Evolutionary conservation across 2,329 filamentous ascomycete genomes (phyloP).

Genomic region (Dothidotthia symphoricarpi): DNA sequence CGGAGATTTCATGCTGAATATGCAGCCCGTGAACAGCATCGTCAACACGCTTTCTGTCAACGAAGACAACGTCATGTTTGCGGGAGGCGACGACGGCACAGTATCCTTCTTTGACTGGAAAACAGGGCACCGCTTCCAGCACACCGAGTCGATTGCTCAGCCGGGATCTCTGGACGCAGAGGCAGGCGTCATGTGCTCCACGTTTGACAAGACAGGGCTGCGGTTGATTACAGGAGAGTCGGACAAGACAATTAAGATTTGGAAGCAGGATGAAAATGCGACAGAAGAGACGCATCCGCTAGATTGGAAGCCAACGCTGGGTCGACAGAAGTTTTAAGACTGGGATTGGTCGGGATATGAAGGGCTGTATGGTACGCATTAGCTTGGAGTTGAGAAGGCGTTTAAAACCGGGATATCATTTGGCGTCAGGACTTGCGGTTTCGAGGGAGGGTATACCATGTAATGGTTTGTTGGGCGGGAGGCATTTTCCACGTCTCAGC

Average conservation of each 20-base stretch:
- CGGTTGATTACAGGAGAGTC: slow-evolving; percentile 91
- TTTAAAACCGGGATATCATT: slow-evolving; percentile 1
- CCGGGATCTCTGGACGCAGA: slow-evolving; percentile 93
- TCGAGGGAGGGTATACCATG: slow-evolving; percentile 1
- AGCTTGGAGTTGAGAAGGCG: slow-evolving; percentile 8
- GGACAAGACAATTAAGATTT: slow-evolving; percentile 91
- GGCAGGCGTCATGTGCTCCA: slow-evolving; percentile 90
- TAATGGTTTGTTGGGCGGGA: no score
- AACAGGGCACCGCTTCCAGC: slow-evolving; percentile 87
- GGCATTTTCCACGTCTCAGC: no score
- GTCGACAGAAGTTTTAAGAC: slow-evolving; percentile 64
- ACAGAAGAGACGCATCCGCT: slow-evolving; percentile 89
- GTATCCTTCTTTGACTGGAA: slow-evolving; percentile 99
- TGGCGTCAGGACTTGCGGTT: no score
- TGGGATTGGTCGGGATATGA: neutral
- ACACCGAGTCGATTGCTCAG: slow-evolving; percentile 85
- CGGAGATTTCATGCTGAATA: slow-evolving; percentile 98
- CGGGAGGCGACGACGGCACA: slow-evolving; percentile 91
- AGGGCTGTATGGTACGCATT: slow-evolving; percentile 2
- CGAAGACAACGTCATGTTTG: slow-evolving; percentile 92
- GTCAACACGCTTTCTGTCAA: slow-evolving; percentile 94
- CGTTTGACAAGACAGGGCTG: slow-evolving; percentile 84
- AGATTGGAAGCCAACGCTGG: slow-evolving; percentile 83
- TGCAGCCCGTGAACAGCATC: slow-evolving; percentile 92
- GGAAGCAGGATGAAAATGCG: slow-evolving; percentile 89